Conservation (phyloP, 495 filamentous ascomycete species). For the Trichoderma gamsii region DNA sequence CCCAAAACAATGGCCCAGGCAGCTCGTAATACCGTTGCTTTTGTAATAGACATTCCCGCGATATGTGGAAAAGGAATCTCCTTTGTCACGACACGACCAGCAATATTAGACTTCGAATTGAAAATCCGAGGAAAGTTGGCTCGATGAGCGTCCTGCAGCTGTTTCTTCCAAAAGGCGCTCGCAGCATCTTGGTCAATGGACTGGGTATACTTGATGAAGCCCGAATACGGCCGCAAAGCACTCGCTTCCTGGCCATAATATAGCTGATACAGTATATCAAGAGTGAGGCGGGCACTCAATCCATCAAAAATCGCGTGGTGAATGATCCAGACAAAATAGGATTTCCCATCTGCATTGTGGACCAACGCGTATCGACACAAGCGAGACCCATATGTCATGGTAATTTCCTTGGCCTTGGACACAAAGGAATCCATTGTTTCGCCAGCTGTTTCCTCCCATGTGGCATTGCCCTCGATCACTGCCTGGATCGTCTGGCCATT, state of each 20-base stretch:
- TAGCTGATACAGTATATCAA: slow-evolving; percentile 15
- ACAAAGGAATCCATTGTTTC: neutral
- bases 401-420: neutral
- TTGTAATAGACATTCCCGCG: slow-evolving; percentile 20
- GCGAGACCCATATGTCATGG: slow-evolving; percentile 12
- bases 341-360: slow-evolving; percentile 11
- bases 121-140: neutral
- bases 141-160: neutral
- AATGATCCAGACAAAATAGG: slow-evolving; percentile 24
- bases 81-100: slow-evolving; percentile 14
- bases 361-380: slow-evolving; percentile 1
- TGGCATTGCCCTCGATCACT: slow-evolving; percentile 19
- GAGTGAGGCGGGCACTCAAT: neutral
- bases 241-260: neutral
- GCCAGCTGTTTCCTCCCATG: slow-evolving; percentile 18
- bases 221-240: slow-evolving; percentile 29
- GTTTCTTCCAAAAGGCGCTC: neutral
- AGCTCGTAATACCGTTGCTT: slow-evolving; percentile 39
- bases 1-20: slow-evolving; percentile 43
- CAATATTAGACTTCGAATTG: too few species aligned
- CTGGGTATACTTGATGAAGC: slow-evolving; percentile 38
- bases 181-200: neutral
- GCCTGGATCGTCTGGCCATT: slow-evolving; percentile 21
- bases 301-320: slow-evolving; percentile 16
- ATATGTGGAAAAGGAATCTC: neutral